phyloP scores from a whole-genome alignment of 169 alveolate genomes.

The Besnoitia besnoiti region DNA sequence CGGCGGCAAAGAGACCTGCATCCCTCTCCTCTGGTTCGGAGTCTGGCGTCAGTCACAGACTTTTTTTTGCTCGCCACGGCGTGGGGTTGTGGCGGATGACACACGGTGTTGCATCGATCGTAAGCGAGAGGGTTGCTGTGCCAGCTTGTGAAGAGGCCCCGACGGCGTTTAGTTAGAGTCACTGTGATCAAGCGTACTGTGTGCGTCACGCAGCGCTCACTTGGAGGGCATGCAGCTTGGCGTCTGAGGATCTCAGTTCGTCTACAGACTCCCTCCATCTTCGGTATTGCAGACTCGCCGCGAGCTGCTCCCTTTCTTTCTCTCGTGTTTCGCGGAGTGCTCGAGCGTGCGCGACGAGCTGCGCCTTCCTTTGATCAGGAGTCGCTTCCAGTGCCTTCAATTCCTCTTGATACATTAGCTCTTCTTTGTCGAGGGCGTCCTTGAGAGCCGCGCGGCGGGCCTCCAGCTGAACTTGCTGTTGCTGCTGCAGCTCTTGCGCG shows the following conservation, averaged over 20 bases:
- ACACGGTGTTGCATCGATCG: too few species aligned
- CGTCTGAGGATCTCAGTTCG: conserved; percentile 7
- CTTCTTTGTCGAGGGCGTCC: conserved; percentile 23
- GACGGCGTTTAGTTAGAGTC: too few species aligned
- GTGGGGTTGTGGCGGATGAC: too few species aligned
- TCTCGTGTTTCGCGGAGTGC: background rate
- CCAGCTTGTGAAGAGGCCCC: too few species aligned
- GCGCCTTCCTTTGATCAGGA: conserved; percentile 4
- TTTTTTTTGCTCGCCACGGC: too few species aligned
- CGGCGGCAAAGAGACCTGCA: too few species aligned
- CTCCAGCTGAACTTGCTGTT: background rate
- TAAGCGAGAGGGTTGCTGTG: too few species aligned
- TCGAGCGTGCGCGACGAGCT: background rate
- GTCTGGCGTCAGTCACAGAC: too few species aligned
- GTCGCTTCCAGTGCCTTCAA: background rate
- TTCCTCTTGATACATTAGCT: background rate
- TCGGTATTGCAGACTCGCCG: background rate
- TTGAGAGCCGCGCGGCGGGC: background rate
- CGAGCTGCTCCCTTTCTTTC: background rate
- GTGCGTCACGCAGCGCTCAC: background rate
- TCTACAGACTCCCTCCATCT: conserved; percentile 13
- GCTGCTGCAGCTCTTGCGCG: background rate
- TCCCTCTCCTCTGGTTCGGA: too few species aligned
- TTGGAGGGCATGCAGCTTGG: conserved; percentile 37
- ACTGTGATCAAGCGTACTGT: too few species aligned